Base-by-base conservation (phyloP, 805 yeast genomes). In the Kluyveromyces starmeri region DNA sequence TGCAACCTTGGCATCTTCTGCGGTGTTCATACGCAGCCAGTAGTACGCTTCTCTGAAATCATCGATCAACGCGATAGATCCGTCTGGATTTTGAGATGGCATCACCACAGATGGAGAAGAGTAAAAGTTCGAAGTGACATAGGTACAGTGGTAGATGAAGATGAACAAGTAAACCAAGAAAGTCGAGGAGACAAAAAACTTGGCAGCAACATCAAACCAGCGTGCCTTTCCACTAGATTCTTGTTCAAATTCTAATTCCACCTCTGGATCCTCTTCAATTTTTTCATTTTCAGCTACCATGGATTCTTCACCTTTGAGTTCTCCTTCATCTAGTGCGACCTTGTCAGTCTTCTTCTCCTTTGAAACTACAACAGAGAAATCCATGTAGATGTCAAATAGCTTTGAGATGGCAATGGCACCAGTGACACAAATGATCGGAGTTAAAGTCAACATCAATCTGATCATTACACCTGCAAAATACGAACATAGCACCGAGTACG, bases 391-490 rank as follows among this genome's bases (percentile, higher is more conserved):
- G 48, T 86, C 95, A 47, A 88, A 76, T 37, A 92, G 58, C 50
- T 83, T 78, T 28, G 95, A 83, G 45, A 92, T 52, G 3, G 97
- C 86, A 45, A 94, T 73, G 25, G 94, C 96, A 35, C 82, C 95
- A 45, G 85, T 69, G 28, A 89, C 95, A 73, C 97, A 92, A 36
- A 92, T 83, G 40, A 94, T 75, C 15, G 99, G 99, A 17, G 98
- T 92, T 58, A 92, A 70, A 24, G 98, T 92, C 53, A 92, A 69
- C 94, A 94, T 89, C 59, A 92, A 71, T 64, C 99, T 83, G 39
- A 92, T 92, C 98, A 92, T 92, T 37, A 92, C 99, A 56, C 98
- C 99, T 2, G 98, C 96, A 62, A 92, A 92, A 61, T 92, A 92
- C 7, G 96, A 83, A 51, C 92, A 92, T 44, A 94, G 69, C n/a